Evolutionary conservation across 2,329 filamentous ascomycete species (phyloP).

Genomic region (Beauveria medogensis): DNA sequence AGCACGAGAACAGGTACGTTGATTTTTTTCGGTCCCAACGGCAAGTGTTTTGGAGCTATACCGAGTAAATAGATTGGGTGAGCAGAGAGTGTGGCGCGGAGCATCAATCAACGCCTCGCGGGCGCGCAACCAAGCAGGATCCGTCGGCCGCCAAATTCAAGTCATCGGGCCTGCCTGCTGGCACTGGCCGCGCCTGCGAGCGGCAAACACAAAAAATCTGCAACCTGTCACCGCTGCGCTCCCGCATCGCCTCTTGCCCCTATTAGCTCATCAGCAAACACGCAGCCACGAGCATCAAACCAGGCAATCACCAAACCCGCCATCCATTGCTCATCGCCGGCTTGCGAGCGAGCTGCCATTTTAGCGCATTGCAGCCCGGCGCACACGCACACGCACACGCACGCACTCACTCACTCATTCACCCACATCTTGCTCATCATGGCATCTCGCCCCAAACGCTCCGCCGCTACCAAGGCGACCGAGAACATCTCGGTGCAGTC

Average conservation of each 20-base stretch:
- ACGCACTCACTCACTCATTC: background rate
- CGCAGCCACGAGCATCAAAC: background rate
- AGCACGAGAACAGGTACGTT: background rate
- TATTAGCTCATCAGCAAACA: background rate
- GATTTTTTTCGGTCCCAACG: background rate
- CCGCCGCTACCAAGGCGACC: slow-evolving; percentile 34
- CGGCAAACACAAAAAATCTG: slow-evolving; percentile 8
- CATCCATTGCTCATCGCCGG: background rate
- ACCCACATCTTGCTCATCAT: slow-evolving; percentile 24
- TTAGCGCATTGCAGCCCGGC: background rate
- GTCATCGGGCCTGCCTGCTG: background rate
- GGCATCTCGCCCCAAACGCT: slow-evolving; percentile 40
- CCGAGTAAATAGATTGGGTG: background rate
- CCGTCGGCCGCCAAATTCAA: slow-evolving; percentile 1
- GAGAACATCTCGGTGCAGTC: slow-evolving; percentile 35
- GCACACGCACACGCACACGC: background rate
- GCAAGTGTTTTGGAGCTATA: background rate
- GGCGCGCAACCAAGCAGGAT: slow-evolving; percentile 1
- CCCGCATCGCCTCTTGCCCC: slow-evolving; percentile 4
- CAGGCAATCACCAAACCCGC: background rate
- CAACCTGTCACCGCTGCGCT: background rate
- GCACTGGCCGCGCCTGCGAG: background rate
- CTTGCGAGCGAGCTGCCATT: background rate
- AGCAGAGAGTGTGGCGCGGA: background rate
- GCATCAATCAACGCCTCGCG: background rate